Evolutionary conservation across 768 basidiomycete genomes (phyloP).

Genomic region (Termitomyces sp.): DNA sequence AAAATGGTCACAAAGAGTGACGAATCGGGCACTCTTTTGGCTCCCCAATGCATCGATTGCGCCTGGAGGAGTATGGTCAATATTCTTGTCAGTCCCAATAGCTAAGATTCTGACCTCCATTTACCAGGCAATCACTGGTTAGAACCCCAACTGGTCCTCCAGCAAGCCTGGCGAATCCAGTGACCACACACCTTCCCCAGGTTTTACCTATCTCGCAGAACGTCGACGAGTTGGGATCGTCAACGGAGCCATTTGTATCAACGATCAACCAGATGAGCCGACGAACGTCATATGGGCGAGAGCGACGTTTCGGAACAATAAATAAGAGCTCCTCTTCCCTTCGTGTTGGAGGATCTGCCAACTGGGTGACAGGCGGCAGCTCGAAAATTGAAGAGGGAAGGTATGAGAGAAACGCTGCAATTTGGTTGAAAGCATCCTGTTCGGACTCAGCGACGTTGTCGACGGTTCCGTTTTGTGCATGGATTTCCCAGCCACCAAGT

Average conservation of each 20-base stretch:
- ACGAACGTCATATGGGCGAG: slow-evolving; percentile 33
- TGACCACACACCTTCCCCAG: slow-evolving; percentile 35
- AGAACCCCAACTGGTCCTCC: slow-evolving; percentile 32
- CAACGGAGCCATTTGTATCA: slow-evolving; percentile 18
- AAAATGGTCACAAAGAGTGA: slow-evolving; percentile 37
- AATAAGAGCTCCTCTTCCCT: slow-evolving; percentile 30
- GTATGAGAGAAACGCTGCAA: slow-evolving; percentile 32
- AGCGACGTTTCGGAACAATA: slow-evolving; percentile 32
- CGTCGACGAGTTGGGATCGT: slow-evolving; percentile 8
- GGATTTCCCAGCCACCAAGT: slow-evolving; percentile 6
- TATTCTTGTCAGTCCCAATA: not conserved
- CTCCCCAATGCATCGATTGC: slow-evolving; percentile 36
- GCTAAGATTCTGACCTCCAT: slow-evolving; percentile 27
- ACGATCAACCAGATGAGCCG: slow-evolving; percentile 30
- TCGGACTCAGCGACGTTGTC: slow-evolving; percentile 24
- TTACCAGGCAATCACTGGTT: slow-evolving; percentile 34
- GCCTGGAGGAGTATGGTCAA: slow-evolving; percentile 17
- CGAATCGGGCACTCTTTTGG: slow-evolving; percentile 35
- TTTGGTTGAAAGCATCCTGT: slow-evolving; percentile 31
- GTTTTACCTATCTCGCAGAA: slow-evolving; percentile 36
- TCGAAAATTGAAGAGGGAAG: slow-evolving; percentile 37
- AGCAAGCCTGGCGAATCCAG: slow-evolving; percentile 33
- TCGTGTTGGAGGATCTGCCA: slow-evolving; percentile 22
- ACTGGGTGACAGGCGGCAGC: slow-evolving; percentile 24
- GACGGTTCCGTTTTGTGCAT: slow-evolving; percentile 7